A percentile compares a stretch with the other conserved stretches of the same genome.
Evolutionary conservation across 768 basidiomycete genomes (phyloP).

Genomic region (Russula vinacea): DNA sequence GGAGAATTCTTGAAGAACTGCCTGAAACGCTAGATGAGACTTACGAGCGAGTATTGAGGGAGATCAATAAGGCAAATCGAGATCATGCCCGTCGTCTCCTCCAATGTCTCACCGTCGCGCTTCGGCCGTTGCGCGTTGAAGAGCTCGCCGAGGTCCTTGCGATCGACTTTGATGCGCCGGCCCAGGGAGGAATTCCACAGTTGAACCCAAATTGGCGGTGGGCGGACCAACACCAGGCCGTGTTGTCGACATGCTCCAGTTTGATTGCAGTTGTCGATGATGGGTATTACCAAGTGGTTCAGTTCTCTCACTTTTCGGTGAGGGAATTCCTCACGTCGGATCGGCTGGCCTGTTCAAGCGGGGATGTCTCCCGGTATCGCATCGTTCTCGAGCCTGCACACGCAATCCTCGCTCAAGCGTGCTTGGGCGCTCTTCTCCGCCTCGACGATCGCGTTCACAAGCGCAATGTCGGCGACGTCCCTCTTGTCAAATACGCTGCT

Average conservation of each 20-base stretch:
- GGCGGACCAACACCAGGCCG: background rate
- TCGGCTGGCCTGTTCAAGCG: background rate
- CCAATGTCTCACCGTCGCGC: conserved; percentile 10
- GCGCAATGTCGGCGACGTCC: background rate
- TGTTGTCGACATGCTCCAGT: conserved; percentile 15
- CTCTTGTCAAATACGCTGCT: background rate
- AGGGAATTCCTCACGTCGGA: conserved; percentile 11
- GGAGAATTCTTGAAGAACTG: background rate
- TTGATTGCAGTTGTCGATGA: background rate
- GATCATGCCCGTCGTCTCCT: conserved; percentile 14
- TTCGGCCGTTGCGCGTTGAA: background rate
- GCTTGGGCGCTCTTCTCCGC: conserved; percentile 2
- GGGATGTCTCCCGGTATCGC: background rate
- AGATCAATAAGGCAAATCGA: background rate
- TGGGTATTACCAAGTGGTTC: background rate
- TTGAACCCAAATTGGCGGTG: conserved; percentile 6
- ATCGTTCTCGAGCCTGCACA: conserved; percentile 4
- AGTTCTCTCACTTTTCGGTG: conserved; percentile 18
- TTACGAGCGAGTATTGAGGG: background rate
- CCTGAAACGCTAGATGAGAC: conserved; percentile 3
- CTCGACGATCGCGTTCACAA: background rate
- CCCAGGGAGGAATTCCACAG: background rate
- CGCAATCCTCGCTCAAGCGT: conserved; percentile 5
- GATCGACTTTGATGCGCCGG: conserved; percentile 12
- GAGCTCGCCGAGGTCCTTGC: conserved; percentile 16